Evolutionary conservation across 2,329 filamentous ascomycete genomes (phyloP).

Genomic region (Botrytis hyacinthi): DNA sequence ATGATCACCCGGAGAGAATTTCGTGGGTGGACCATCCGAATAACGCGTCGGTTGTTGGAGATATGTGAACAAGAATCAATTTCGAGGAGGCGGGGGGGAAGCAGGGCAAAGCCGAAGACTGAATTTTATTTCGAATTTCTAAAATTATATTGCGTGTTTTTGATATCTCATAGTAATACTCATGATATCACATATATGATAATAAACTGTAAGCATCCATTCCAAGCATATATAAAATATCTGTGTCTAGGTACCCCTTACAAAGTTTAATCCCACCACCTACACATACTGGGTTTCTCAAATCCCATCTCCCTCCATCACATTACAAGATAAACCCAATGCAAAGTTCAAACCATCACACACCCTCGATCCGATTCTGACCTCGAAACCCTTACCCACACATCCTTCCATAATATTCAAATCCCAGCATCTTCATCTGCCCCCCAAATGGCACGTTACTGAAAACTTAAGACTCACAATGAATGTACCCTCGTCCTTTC

Average conservation of each 20-base stretch:
- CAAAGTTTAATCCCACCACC: neutral
- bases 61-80: neutral
- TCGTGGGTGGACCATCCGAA: neutral
- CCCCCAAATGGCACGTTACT: neutral
- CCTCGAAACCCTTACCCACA: neutral
- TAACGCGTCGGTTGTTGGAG: too few relatives aligned
- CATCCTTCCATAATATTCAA: neutral
- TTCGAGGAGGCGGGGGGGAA: too few relatives aligned
- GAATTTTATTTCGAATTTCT: neutral
- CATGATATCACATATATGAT: neutral
- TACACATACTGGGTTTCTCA: neutral
- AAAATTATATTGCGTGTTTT: neutral
- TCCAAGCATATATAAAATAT: neutral
- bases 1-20: neutral
- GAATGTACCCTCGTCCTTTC: neutral
- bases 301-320: neutral
- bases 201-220: rapidly evolving
- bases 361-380: neutral
- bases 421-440: neutral
- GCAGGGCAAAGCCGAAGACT: neutral
- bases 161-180: neutral
- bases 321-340: neutral
- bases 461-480: neutral
- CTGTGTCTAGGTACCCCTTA: neutral
- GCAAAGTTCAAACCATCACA: neutral